Percentiles rank a stretch among this genome's conserved stretches.
Conservation (phyloP, 192 early-diverging fungal species). For the Haplosporangium gracile region DNA sequence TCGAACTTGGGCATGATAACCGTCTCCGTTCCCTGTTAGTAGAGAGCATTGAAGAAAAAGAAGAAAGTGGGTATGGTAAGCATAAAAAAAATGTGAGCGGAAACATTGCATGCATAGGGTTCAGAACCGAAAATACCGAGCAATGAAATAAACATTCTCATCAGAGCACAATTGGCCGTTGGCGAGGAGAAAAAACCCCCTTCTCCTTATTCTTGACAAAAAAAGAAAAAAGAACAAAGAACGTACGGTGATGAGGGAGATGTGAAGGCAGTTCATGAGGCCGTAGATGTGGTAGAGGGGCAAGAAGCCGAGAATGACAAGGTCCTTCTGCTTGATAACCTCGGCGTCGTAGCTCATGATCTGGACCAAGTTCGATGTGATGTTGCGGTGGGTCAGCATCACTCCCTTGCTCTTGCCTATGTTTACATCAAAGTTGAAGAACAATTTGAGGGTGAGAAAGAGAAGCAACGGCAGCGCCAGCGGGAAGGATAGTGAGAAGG, state of each 20-base stretch:
- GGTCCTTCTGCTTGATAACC: slow-evolving; percentile 44
- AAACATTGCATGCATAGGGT: slow-evolving; percentile 4
- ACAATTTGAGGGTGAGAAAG: no score
- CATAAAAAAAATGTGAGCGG: background rate
- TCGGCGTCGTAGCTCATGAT: slow-evolving; percentile 65
- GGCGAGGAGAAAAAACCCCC: background rate
- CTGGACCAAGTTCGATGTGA: slow-evolving; percentile 83
- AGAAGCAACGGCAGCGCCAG: no score
- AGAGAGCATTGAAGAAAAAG: background rate
- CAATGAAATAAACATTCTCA: background rate
- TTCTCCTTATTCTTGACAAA: no score
- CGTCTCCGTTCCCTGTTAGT: slow-evolving; percentile 64
- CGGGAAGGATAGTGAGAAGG: background rate
- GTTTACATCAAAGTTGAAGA: background rate
- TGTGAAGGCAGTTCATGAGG: slow-evolving; percentile 64
- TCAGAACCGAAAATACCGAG: background rate
- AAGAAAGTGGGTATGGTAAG: slow-evolving; percentile 23
- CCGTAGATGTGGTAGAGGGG: slow-evolving; percentile 88
- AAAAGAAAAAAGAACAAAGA: background rate
- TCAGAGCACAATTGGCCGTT: background rate
- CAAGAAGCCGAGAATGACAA: slow-evolving; percentile 68
- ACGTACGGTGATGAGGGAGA: slow-evolving; percentile 55
- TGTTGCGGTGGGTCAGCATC: slow-evolving; percentile 82
- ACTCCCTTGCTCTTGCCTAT: slow-evolving; percentile 87
- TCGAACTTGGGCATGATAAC: slow-evolving; percentile 87